phyloP scores from a whole-genome alignment of 106 monocot species.

The Narthecium ossifragum region DNA sequence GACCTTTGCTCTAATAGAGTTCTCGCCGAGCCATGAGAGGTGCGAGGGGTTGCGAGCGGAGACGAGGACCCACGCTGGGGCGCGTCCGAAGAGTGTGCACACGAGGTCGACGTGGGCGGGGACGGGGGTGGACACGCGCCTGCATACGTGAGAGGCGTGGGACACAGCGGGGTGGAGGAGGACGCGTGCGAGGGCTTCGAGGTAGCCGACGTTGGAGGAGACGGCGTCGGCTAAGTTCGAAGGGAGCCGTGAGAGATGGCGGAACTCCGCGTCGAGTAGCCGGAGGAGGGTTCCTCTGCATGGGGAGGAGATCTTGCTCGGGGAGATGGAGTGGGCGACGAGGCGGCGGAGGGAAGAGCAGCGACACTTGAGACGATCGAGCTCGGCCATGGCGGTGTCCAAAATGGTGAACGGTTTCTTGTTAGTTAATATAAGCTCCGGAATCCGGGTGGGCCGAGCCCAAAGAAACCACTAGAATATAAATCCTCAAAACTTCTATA shows the following conservation, averaged over 20 bases:
- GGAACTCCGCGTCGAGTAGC: constrained; percentile 42
- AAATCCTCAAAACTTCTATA: too few species aligned
- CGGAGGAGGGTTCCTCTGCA: constrained; percentile 28
- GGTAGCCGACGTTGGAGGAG: constrained; percentile 56
- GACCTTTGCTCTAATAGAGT: constrained; percentile 28
- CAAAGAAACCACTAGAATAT: too few species aligned
- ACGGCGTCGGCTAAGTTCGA: not conserved
- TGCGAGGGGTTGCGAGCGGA: constrained; percentile 73
- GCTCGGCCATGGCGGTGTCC: not conserved
- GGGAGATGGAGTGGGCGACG: constrained; percentile 12
- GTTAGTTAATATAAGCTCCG: too few species aligned
- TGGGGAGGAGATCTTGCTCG: constrained; percentile 22
- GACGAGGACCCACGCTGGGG: constrained; percentile 71
- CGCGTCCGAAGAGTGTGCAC: constrained; percentile 39
- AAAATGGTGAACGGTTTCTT: too few species aligned
- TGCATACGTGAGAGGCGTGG: constrained; percentile 46
- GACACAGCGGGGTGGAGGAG: constrained; percentile 53
- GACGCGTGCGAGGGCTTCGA: constrained; percentile 51
- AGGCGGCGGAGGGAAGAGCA: constrained; percentile 10
- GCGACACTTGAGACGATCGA: constrained; percentile 7
- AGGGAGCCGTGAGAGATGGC: constrained; percentile 31
- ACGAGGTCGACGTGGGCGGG: constrained; percentile 55
- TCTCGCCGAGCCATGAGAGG: constrained; percentile 30
- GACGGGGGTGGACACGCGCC: constrained; percentile 16
- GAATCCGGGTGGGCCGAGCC: too few species aligned